phyloP scores from a whole-genome alignment of 208 protist genomes.

The Kentomonas sorsogonicus region DNA sequence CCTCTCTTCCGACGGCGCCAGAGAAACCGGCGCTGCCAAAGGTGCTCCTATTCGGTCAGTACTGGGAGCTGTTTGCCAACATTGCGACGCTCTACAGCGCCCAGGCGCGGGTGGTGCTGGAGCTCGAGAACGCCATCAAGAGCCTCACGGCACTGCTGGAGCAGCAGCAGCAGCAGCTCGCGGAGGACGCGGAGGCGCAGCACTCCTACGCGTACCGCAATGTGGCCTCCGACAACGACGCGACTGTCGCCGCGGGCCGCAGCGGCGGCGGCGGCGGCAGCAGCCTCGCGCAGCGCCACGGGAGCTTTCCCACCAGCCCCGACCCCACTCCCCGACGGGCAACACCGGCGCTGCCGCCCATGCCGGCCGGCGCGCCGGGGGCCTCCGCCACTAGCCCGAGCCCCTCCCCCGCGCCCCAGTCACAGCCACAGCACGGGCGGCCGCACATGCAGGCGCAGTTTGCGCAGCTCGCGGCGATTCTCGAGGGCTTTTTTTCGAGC shows the following conservation, averaged over 20 bases:
- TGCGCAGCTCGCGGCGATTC: constrained; percentile 23
- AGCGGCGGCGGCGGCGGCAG: no score
- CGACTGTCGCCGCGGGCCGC: no score
- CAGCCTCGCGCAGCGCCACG: no score
- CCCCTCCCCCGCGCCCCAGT: constrained; percentile 9
- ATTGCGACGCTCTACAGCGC: constrained; percentile 40
- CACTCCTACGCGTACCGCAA: no score
- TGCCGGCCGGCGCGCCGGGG: neutral
- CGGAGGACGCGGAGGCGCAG: no score
- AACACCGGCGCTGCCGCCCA: neutral
- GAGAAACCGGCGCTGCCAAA: neutral
- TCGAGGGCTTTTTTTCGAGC: constrained; percentile 34
- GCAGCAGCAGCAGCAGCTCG: constrained; percentile 19
- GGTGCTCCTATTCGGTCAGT: constrained; percentile 32
- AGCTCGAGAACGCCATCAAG: constrained; percentile 31
- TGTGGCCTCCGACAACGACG: no score
- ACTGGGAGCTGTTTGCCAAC: constrained; percentile 76
- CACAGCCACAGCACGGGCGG: neutral
- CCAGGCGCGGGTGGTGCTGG: constrained; percentile 37
- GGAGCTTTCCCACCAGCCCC: no score
- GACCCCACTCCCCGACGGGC: neutral
- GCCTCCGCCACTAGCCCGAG: constrained; percentile 1
- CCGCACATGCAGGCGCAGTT: constrained; percentile 19
- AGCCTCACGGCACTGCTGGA: constrained; percentile 29
- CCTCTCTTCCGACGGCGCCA: no score